A percentile compares a stretch with the other conserved stretches of the same genome.
Conservation (phyloP, 495 filamentous ascomycete genomes). For the Amorphotheca resinae region DNA sequence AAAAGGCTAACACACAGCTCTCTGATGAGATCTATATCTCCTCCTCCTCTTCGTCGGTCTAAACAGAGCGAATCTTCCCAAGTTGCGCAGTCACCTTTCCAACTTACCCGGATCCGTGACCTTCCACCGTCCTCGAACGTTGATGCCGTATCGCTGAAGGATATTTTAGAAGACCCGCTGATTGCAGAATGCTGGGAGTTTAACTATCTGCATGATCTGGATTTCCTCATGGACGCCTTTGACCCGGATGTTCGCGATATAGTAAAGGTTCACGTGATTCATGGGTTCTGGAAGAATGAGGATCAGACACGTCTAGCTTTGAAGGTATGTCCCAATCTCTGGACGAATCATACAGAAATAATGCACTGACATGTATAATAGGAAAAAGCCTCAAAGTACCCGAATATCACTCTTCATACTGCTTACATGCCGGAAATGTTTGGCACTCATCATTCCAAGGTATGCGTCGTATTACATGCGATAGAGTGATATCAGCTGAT, state of each 20-base stretch:
- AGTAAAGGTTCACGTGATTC: constrained; percentile 63
- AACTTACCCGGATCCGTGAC: constrained; percentile 59
- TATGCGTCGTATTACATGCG: not conserved
- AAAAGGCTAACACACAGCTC: not conserved
- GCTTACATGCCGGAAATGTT: constrained; percentile 80
- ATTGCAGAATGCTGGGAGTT: constrained; percentile 85
- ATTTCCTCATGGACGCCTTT: constrained; percentile 52
- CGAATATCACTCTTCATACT: constrained; percentile 56
- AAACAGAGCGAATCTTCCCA: not conserved
- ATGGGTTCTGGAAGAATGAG: constrained; percentile 79
- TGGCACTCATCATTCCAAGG: constrained; percentile 65
- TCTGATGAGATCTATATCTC: constrained; percentile 14
- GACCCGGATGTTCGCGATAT: constrained; percentile 53
- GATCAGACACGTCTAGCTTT: constrained; percentile 46
- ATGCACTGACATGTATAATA: constrained; percentile 5
- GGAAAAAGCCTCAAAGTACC: constrained; percentile 39
- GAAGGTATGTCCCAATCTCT: constrained; percentile 34
- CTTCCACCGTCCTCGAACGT: constrained; percentile 48
- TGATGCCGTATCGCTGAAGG: constrained; percentile 52
- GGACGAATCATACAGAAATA: not conserved
- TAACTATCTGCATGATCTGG: constrained; percentile 74
- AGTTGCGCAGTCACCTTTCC: constrained; percentile 48
- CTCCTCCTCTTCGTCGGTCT: constrained; percentile 14
- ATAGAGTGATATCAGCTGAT: not conserved
- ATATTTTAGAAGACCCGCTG: constrained; percentile 70